Percentiles rank a stretch among this genome's conserved stretches.
Conservation (phyloP, 805 yeast species). For the Yamadazyma scolyti region DNA sequence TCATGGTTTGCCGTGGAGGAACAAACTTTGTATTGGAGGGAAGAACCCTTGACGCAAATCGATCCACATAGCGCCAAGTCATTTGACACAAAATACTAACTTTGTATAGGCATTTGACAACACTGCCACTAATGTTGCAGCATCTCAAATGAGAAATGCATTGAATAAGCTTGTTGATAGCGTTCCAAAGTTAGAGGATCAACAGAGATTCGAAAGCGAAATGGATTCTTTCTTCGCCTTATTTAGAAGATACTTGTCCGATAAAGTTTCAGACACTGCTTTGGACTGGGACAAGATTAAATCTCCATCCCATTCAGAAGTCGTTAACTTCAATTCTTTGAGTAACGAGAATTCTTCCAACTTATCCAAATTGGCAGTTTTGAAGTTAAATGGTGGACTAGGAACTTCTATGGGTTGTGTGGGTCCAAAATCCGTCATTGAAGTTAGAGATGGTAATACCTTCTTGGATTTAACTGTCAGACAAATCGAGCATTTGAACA, state of each 20-base stretch:
- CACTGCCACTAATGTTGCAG: conserved; percentile 92
- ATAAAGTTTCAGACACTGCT: conserved; percentile 80
- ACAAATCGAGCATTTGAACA: conserved; percentile 92
- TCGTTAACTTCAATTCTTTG: conserved; percentile 68
- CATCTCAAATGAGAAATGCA: conserved; percentile 96
- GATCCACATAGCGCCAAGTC: conserved; percentile 1
- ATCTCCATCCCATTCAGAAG: conserved; percentile 88
- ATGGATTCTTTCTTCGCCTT: conserved; percentile 93
- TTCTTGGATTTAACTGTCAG: conserved; percentile 93
- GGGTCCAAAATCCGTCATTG: conserved; percentile 97
- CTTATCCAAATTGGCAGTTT: conserved; percentile 84
- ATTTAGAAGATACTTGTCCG: conserved; percentile 87
- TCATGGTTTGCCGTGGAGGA: too few species aligned
- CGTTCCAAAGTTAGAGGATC: conserved; percentile 49
- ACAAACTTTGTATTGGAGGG: too few species aligned
- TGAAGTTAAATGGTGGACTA: conserved; percentile 95
- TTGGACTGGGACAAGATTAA: conserved; percentile 94
- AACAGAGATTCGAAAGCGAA: conserved; percentile 72
- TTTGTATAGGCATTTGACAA: conserved; percentile 76
- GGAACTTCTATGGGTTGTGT: conserved; percentile 99
- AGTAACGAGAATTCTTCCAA: conserved; percentile 37
- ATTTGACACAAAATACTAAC: too few species aligned
- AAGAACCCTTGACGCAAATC: too few species aligned
- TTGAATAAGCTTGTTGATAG: conserved; percentile 85
- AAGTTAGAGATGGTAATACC: conserved; percentile 97